Evolutionary conservation across 768 basidiomycete species (phyloP), one percentile per base, ranked within the genome.

Genomic region (Artomyces pyxidatus): DNA sequence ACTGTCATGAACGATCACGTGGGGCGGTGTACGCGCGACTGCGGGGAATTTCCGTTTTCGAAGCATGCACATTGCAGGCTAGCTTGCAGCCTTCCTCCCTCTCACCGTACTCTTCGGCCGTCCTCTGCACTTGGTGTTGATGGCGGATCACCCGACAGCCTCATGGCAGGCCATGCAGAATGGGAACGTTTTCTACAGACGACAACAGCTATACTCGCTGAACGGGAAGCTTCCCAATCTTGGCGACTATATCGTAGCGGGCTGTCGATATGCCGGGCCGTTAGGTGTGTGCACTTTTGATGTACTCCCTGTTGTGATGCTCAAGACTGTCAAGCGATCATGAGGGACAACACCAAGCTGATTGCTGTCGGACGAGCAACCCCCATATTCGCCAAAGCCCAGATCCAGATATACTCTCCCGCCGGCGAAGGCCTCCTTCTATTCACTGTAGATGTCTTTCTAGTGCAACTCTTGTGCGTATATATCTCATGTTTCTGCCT

Each of bases 111-210:
- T n/a, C n/a, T n/a, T n/a, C n/a, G n/a, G n/a, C n/a, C n/a, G n/a
- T n/a, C n/a, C n/a, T n/a, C n/a, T n/a, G n/a, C n/a, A n/a, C n/a
- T n/a, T n/a, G n/a, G n/a, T n/a, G 14, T 16, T 30, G 23, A 76
- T 77, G 68, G 59, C 69, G 12, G 81, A 85, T 44, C 88, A 89
- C 58, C 87, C 89, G 2, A 88, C 88, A 3, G 65, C 80, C 26
- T 76, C 79, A 65, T 98, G 95, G 95, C 84, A 94, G 64, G 78
- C 93, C 37, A 89, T 96, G 83, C 78, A 84, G 63, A 80, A 87
- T 60, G 87, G 86, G 22, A 81, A 73, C 58, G 87, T 85, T 27
- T 98, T 96, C 70, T 97, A 97, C 61, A 72, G 85, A 61, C 75
- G 85, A 47, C 81, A 92, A 57, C 85, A 86, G 53, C 72, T 92